A percentile compares a stretch with the other conserved stretches of the same genome.
These are phyloP conservation scores for Sporothrix luriei DNA, from an alignment of 2,329 filamentous ascomycete genomes.

Conservation along the genomic window DNA sequence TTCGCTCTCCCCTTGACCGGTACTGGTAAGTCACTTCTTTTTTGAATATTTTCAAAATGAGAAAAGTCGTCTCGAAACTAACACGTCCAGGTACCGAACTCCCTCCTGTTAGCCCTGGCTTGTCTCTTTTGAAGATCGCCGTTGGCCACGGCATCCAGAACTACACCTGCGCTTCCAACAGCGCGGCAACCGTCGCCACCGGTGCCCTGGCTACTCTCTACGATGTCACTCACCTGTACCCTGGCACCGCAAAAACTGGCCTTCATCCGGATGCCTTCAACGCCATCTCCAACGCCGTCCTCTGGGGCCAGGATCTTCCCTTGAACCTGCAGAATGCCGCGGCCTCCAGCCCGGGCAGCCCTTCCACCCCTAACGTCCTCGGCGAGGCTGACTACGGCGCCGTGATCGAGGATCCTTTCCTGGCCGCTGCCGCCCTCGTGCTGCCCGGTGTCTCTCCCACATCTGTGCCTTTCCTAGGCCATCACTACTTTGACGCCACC, in stretches of 20 bases:
- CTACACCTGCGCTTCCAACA: slow-evolving; percentile 60
- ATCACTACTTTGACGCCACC: slow-evolving; percentile 65
- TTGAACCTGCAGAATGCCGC: slow-evolving; percentile 49
- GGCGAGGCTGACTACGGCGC: slow-evolving; percentile 46
- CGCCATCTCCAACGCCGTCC: slow-evolving; percentile 46
- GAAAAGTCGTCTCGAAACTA: not conserved
- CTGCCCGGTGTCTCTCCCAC: slow-evolving; percentile 40
- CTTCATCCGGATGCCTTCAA: slow-evolving; percentile 47
- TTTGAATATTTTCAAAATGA: slow-evolving; percentile 4
- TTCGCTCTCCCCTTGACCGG: slow-evolving; percentile 40
- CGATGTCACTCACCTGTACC: slow-evolving; percentile 58
- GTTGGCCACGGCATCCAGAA: slow-evolving; percentile 69
- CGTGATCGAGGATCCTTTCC: slow-evolving; percentile 52
- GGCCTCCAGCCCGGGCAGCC: slow-evolving; percentile 40
- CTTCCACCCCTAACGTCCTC: slow-evolving; percentile 37
- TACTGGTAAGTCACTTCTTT: slow-evolving; percentile 40
- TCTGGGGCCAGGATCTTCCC: slow-evolving; percentile 50
- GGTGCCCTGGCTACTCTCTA: slow-evolving; percentile 64
- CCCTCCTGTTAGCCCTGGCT: slow-evolving; percentile 45
- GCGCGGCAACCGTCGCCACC: slow-evolving; percentile 43
- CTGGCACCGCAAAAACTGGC: slow-evolving; percentile 46
- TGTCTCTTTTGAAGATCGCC: slow-evolving; percentile 57
- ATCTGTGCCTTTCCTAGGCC: slow-evolving; percentile 55
- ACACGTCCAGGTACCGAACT: slow-evolving; percentile 48
- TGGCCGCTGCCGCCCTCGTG: slow-evolving; percentile 45